These are phyloP conservation scores for Didymella pomorum DNA, from an alignment of 2,329 filamentous ascomycete species.

Conservation along the genomic window DNA sequence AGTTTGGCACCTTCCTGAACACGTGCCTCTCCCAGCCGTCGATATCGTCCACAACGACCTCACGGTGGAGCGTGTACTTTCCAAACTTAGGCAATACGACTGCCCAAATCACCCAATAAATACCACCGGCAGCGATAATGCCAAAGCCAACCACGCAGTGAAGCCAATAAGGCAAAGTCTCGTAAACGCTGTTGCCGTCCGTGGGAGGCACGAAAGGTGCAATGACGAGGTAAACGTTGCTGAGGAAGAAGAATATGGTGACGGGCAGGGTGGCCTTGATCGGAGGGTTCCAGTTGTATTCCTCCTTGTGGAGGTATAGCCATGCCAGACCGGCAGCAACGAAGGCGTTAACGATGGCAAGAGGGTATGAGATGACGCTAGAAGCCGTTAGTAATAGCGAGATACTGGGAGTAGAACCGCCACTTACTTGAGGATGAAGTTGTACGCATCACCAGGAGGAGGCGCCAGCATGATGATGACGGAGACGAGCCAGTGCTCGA, in stretches of 20 bases:
- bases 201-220: conserved; percentile 62
- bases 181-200: conserved; percentile 59
- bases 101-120: conserved; percentile 63
- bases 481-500: conserved; percentile 70
- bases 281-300: conserved; percentile 59
- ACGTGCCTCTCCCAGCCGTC: conserved; percentile 53
- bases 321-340: conserved; percentile 59
- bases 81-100: conserved; percentile 57
- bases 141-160: conserved; percentile 62
- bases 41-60: conserved; percentile 42
- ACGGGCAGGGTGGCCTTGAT: conserved; percentile 61
- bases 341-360: conserved; percentile 64
- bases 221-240: conserved; percentile 61
- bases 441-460: conserved; percentile 72
- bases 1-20: conserved; percentile 43
- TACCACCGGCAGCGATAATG: conserved; percentile 58
- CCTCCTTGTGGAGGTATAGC: conserved; percentile 53
- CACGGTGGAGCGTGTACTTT: conserved; percentile 48
- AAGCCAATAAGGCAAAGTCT: conserved; percentile 61
- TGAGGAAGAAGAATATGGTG: conserved; percentile 61
- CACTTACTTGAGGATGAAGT: conserved; percentile 62
- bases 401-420: not conserved
- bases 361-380: conserved; percentile 70
- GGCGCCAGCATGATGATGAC: conserved; percentile 72
- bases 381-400: conserved; percentile 1